phyloP scores from a whole-genome alignment of 163 green algal species.

The Scenedesmus sp. region DNA sequence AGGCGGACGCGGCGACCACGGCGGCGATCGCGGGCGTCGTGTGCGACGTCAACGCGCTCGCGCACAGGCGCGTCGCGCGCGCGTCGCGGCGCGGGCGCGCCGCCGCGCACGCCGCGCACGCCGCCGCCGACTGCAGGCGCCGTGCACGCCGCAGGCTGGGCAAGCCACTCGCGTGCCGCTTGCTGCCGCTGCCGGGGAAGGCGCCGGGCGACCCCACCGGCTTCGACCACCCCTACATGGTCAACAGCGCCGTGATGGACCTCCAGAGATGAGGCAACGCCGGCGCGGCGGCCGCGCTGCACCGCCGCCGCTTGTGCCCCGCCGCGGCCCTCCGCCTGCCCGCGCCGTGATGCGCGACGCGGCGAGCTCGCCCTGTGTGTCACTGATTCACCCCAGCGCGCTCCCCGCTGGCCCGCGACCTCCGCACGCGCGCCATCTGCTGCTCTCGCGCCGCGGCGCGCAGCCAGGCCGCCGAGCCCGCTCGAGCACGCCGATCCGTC shows the following conservation, averaged over 20 bases:
- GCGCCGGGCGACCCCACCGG: constrained; percentile 46
- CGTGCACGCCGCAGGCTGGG: constrained; percentile 39
- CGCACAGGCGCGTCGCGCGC: constrained; percentile 26
- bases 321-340: no score
- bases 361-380: no score
- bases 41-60: constrained; percentile 49
- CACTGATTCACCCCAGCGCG: no score
- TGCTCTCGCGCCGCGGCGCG: no score
- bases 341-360: no score
- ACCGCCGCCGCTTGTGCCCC: no score
- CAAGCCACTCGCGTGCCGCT: constrained; percentile 58
- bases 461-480: no score
- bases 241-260: constrained; percentile 56
- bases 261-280: constrained; percentile 41
- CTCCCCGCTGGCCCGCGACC: no score
- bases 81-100: background rate
- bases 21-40: constrained; percentile 51
- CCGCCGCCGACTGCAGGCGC: background rate
- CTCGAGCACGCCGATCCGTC: no score
- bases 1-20: background rate
- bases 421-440: no score
- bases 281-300: no score
- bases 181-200: constrained; percentile 61
- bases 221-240: constrained; percentile 66
- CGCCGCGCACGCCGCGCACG: background rate